These are phyloP conservation scores for Venturia carpophila DNA, from an alignment of 2,329 filamentous ascomycete species.

Conservation along the genomic window DNA sequence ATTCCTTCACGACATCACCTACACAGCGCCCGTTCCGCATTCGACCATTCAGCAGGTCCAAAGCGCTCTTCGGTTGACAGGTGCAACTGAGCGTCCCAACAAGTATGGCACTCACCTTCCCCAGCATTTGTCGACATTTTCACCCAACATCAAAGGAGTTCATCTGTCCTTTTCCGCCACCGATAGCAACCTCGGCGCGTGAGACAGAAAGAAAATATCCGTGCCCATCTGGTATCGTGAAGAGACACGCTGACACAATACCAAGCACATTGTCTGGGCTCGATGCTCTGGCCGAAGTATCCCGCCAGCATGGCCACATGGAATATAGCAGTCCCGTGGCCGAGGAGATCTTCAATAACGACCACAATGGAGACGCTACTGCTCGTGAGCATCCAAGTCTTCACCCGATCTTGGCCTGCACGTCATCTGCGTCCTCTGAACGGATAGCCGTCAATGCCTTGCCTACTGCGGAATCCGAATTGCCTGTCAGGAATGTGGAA, in stretches of 20 bases:
- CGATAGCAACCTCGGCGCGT: too few species aligned
- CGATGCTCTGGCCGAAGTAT: conserved; percentile 82
- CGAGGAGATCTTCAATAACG: neutral
- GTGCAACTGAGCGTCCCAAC: neutral
- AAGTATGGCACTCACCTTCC: neutral
- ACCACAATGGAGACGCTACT: conserved; percentile 1
- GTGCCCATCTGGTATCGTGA: neutral
- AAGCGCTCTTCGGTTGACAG: neutral
- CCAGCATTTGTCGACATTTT: neutral
- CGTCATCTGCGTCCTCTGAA: neutral
- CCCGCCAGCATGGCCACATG: conserved; percentile 61
- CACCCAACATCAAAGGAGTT: neutral
- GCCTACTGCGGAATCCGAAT: neutral
- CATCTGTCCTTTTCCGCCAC: too few species aligned
- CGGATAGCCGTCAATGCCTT: conserved; percentile 11
- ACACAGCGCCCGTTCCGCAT: neutral
- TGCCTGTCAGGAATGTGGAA: neutral
- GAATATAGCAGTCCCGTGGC: conserved; percentile 42
- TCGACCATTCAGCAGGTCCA: conserved; percentile 21
- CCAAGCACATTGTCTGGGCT: conserved; percentile 62
- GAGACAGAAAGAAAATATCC: too few species aligned
- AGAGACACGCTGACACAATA: neutral
- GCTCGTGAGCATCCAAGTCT: conserved; percentile 4
- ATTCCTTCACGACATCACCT: conserved; percentile 14
- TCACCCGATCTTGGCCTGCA: neutral